Evolutionary conservation across 1,284 basidiomycete species (phyloP).

Genomic region (Vanrija humicola): DNA sequence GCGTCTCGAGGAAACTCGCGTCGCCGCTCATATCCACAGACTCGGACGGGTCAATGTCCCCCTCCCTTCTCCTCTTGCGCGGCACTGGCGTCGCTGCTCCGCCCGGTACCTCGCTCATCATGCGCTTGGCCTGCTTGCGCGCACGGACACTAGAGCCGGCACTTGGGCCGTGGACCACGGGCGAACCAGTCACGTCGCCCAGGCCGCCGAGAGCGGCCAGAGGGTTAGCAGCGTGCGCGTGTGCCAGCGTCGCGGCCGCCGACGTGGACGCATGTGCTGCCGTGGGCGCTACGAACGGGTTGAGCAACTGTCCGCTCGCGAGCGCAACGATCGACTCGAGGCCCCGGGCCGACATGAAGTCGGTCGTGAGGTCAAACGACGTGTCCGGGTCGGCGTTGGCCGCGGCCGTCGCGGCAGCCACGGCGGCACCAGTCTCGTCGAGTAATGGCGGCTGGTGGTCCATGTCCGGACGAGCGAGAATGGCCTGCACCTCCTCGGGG

Average conservation of each 20-base stretch:
- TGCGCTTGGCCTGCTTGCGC: slow-evolving; percentile 35
- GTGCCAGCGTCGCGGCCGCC: neutral
- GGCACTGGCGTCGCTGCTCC: slow-evolving; percentile 42
- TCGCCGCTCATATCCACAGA: slow-evolving; percentile 13
- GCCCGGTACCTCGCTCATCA: slow-evolving; percentile 32
- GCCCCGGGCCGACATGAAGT: slow-evolving; percentile 19
- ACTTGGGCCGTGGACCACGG: slow-evolving; percentile 1
- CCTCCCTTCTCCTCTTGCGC: slow-evolving; percentile 17
- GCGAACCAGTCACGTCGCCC: neutral
- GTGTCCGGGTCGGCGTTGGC: slow-evolving; percentile 5
- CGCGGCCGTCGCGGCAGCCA: slow-evolving; percentile 6
- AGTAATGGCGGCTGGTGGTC: neutral
- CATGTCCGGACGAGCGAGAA: slow-evolving; percentile 13
- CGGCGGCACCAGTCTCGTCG: slow-evolving; percentile 9
- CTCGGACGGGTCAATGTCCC: neutral
- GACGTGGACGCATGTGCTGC: neutral
- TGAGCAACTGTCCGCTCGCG: slow-evolving; percentile 10
- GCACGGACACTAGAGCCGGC: slow-evolving; percentile 34
- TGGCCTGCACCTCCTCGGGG: slow-evolving; percentile 27
- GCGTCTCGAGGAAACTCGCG: slow-evolving; percentile 15
- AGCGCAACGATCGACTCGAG: slow-evolving; percentile 21
- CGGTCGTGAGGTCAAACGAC: slow-evolving; percentile 17
- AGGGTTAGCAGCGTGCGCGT: neutral
- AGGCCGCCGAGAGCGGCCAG: neutral
- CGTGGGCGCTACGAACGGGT: slow-evolving; percentile 11